Conservation (phyloP, 2,329 filamentous ascomycete genomes). For the Scopulariopsis brevicaulis region DNA sequence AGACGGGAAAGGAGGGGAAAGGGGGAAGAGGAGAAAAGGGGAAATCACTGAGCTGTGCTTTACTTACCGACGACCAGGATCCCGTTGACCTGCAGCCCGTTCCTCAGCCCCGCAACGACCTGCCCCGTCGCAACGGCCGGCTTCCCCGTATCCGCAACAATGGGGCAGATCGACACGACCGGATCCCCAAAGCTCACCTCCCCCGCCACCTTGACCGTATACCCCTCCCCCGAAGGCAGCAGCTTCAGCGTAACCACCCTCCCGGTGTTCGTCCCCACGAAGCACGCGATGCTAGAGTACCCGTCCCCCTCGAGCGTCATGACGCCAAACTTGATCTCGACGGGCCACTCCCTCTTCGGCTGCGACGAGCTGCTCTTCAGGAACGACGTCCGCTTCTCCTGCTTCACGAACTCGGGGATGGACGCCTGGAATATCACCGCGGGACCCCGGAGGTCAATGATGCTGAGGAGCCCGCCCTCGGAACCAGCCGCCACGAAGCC, state of each 20-base stretch:
- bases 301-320: slow-evolving; percentile 89
- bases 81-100: slow-evolving; percentile 66
- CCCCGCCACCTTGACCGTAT: slow-evolving; percentile 62
- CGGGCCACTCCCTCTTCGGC: slow-evolving; percentile 58
- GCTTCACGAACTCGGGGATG: slow-evolving; percentile 61
- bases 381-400: slow-evolving; percentile 68
- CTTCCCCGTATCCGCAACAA: slow-evolving; percentile 66
- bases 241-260: slow-evolving; percentile 86
- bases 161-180: slow-evolving; percentile 67
- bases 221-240: slow-evolving; percentile 62
- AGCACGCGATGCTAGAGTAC: slow-evolving; percentile 88
- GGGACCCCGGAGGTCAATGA: slow-evolving; percentile 84
- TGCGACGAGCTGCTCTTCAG: slow-evolving; percentile 28
- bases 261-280: slow-evolving; percentile 79
- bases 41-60: not conserved
- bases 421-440: slow-evolving; percentile 68
- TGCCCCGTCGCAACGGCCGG: slow-evolving; percentile 65
- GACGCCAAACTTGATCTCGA: slow-evolving; percentile 79
- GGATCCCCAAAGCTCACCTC: slow-evolving; percentile 53
- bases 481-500: slow-evolving; percentile 86
- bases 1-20: not conserved
- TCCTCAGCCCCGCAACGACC: slow-evolving; percentile 65
- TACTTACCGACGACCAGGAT: slow-evolving; percentile 61
- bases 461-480: slow-evolving; percentile 65
- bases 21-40: not conserved